These are phyloP conservation scores for Phyllosticta paracitricarpa DNA, from an alignment of 2,329 filamentous ascomycete genomes.

Conservation along the genomic window DNA sequence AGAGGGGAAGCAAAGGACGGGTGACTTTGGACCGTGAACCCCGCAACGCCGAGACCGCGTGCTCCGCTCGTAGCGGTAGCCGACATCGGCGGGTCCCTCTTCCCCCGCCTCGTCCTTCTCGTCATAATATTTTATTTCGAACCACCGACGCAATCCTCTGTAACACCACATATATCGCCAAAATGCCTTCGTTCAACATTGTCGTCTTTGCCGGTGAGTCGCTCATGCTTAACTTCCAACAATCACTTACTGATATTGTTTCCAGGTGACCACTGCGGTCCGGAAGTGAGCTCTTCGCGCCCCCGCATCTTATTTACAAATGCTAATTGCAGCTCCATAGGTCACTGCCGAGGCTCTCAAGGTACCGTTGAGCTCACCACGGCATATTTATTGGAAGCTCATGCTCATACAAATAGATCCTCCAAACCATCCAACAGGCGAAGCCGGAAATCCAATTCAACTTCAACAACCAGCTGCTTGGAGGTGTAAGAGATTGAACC, in stretches of 20 bases:
- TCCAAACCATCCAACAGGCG: conserved; percentile 66
- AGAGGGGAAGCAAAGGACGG: neutral
- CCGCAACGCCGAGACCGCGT: neutral
- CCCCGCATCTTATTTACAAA: neutral
- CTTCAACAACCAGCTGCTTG: conserved; percentile 80
- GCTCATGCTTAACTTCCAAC: neutral
- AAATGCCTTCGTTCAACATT: conserved; percentile 33
- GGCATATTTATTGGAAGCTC: neutral
- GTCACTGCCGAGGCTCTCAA: conserved; percentile 79
- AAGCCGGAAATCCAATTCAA: conserved; percentile 71
- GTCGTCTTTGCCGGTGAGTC: conserved; percentile 31
- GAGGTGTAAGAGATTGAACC: conserved; percentile 59
- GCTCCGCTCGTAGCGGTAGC: conserved; percentile 1
- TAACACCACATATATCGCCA: neutral
- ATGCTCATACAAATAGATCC: conserved; percentile 44
- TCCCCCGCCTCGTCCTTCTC: conserved; percentile 3
- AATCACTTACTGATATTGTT: conserved; percentile 14
- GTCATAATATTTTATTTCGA: conserved; percentile 10
- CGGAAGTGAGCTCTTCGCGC: conserved; percentile 24
- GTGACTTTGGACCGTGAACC: neutral
- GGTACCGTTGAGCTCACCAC: conserved; percentile 38
- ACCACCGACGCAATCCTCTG: neutral
- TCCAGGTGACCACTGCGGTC: conserved; percentile 32
- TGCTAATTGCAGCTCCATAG: conserved; percentile 32
- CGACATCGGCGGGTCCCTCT: conserved; percentile 7